Evolutionary conservation across 1,284 basidiomycete species (phyloP).

Genomic region (Somion occarium): DNA sequence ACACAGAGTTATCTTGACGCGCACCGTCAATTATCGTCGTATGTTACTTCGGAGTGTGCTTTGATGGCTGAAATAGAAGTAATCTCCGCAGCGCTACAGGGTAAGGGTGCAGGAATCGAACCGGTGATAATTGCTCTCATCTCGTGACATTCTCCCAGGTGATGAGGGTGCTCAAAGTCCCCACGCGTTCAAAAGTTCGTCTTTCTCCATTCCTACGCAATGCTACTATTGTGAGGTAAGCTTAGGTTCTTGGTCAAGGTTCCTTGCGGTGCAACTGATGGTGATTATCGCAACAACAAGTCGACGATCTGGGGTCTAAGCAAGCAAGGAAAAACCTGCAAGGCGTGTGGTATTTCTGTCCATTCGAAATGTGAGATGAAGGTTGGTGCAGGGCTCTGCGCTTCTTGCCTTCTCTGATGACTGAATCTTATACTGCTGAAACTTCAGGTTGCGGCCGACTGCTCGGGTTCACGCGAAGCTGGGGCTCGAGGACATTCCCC

Average conservation of each 20-base stretch:
- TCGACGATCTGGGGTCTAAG: conserved; percentile 81
- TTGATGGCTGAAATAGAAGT: conserved; percentile 57
- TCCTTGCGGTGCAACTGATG: no score
- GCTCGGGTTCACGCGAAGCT: conserved; percentile 32
- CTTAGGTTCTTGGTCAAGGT: no score
- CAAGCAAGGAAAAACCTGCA: conserved; percentile 82
- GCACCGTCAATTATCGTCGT: conserved; percentile 54
- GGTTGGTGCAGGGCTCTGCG: conserved; percentile 33
- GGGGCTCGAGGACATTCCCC: conserved; percentile 14
- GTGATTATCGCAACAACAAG: conserved; percentile 29
- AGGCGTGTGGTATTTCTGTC: conserved; percentile 72
- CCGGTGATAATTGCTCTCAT: neutral
- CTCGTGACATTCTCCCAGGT: conserved; percentile 33
- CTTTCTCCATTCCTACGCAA: conserved; percentile 78
- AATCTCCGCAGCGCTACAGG: conserved; percentile 59
- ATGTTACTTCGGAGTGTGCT: conserved; percentile 48
- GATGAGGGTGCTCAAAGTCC: conserved; percentile 68
- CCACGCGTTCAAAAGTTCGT: conserved; percentile 77
- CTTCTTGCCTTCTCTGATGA: neutral
- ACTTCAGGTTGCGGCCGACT: conserved; percentile 70
- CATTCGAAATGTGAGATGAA: conserved; percentile 83
- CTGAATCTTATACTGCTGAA: neutral
- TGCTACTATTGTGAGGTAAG: conserved; percentile 78
- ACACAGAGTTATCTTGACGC: conserved; percentile 61
- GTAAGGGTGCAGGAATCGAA: conserved; percentile 32